Evolutionary conservation across 2,329 filamentous ascomycete genomes (phyloP), one percentile per base, ranked within the genome.

Genomic region (Ophiostoma ips): DNA sequence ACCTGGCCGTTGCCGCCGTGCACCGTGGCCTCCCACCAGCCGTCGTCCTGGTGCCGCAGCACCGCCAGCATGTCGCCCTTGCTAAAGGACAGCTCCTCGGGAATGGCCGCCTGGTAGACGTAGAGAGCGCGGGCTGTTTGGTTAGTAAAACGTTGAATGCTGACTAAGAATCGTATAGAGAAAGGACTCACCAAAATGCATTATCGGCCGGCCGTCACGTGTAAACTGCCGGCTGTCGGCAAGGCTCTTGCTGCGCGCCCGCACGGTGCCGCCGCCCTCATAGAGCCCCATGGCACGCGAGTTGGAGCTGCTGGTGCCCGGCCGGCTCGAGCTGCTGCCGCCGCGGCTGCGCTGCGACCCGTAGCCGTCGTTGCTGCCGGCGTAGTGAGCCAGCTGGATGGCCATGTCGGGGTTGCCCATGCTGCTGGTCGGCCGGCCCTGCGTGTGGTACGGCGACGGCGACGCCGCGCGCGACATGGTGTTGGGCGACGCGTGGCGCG

Each of bases 11-110:
- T 76, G 55, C 75, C 73, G 21, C 82, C 81, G 43, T 89, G 85
- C 37, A 95, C 79, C 65, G 95, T 90, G 12, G 94, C 94, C 69
- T 98, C 92, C 92, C 94, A 98, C 92, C 92, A 98, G 18, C 92
- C 92, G 62, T 98, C 92, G 63, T 98, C 92, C 67, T 98, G 92
- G 60, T 94, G 79, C 53, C 89, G 77, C 44, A 95, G 71, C 13
- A 98, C 81, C 2, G 90, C 87, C 13, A 98, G 72, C 52, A 90
- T 80, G 62, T 98, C 94, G 45, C 89, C 89, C 69, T 98, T 98
- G 44, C 75, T 73, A 65, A 98, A 98, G 13, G 84, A 84, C 18
- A 98, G 71, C 66, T 98, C 94, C 63, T 96, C 92, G 0, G 90
- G 87, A 52, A 98, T 98, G 19, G 88, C 90, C 2, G 92, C 88